phyloP scores from a whole-genome alignment of 768 basidiomycete genomes.

The Pisolithus orientalis region DNA sequence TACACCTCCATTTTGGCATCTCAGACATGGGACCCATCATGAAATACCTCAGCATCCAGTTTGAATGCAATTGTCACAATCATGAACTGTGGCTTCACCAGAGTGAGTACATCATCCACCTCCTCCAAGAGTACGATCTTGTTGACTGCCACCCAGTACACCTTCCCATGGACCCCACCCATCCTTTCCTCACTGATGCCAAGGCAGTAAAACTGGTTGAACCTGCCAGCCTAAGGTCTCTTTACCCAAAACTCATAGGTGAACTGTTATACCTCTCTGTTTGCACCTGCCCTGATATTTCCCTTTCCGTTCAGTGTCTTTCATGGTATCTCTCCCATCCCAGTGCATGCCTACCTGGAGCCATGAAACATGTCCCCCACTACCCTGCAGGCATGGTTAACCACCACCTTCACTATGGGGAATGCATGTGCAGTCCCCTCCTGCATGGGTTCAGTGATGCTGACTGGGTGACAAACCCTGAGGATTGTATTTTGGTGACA shows the following conservation, averaged over 20 bases:
- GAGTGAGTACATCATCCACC: too few species aligned
- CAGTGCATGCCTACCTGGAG: too few species aligned
- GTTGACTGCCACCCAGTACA: not conserved
- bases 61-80: too few species aligned
- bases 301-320: too few species aligned
- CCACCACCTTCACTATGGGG: not conserved
- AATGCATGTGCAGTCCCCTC: not conserved
- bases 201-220: not conserved
- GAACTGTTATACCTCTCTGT: conserved; percentile 16
- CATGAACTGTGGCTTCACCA: too few species aligned
- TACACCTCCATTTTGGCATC: not conserved
- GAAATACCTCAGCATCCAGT: too few species aligned
- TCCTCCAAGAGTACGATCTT: too few species aligned
- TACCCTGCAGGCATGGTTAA: conserved; percentile 19
- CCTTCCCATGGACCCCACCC: not conserved
- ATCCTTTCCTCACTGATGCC: not conserved
- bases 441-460: conserved; percentile 17
- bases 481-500: too few species aligned
- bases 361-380: conserved; percentile 14
- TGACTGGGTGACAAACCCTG: conserved; percentile 17
- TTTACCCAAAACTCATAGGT: not conserved
- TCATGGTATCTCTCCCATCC: too few species aligned
- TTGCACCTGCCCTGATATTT: conserved; percentile 30
- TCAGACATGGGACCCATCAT: not conserved
- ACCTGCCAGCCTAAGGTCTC: too few species aligned